Evolutionary conservation across 768 basidiomycete species (phyloP), one percentile per base, ranked within the genome.

Genomic region (Amanita inopinata): DNA sequence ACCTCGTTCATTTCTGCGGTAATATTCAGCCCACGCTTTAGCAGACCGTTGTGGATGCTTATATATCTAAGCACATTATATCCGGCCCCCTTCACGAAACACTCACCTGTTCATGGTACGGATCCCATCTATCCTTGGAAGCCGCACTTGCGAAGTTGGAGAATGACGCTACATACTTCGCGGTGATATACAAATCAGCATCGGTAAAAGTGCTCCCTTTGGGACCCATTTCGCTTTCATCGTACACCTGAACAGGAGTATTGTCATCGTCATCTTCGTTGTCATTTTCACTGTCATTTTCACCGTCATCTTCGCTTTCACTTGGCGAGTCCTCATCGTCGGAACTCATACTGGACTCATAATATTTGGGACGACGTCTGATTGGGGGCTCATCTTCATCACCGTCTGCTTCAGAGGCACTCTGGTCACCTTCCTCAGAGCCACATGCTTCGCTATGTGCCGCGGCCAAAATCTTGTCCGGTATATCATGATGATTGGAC

Each of bases 11-110:
- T 76, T 61, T 45, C 61, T 63, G 22, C 77, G 66, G 51, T 74
- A 79, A 49, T 70, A 76, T 53, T 80, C 77, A 14, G 61, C 66
- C 80, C 80, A 83, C 5, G 78, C 66, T 51, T 73, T 78, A 2
- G 56, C 54, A 25, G 74, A 64, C 47, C 81, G 65, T 52, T 71
- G 72, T 17, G 71, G 64, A 53, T 71, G 66, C 80, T 83, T 33
- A 5, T 38, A 27, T n/a, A 37, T 18, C 12, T 38, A 33, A 38
- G 40, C 33, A n/a, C 20, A 28, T 33, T 5, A 22, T 43, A 3
- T 39, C 23, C 22, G 22, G 11, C 7, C 11, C 17, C 20, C 18
- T 17, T 28, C 8, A 10, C 36, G 19, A 22, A 31, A 34, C 33
- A 56, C 62, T 49, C 52, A 80, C 81, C 51, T 64, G 65, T 53